phyloP scores from a whole-genome alignment of 2,329 filamentous ascomycete species.

The Cladosporium sp. region DNA sequence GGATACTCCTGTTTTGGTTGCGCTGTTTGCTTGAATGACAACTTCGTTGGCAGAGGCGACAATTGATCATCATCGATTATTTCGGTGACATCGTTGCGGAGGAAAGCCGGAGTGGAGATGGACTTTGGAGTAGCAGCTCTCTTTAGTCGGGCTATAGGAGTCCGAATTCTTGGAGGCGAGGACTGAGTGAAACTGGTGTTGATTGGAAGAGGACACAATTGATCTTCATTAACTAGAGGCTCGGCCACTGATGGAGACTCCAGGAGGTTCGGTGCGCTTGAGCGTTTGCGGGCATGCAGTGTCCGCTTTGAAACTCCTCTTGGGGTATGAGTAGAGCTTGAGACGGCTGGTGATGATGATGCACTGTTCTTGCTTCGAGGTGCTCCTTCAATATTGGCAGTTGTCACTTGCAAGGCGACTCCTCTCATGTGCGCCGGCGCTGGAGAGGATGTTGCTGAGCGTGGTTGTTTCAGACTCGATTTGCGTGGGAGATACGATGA shows the following conservation, averaged over 20 bases:
- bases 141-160: slow-evolving; percentile 3
- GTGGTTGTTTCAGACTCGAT: slow-evolving; percentile 23
- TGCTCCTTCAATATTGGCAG: neutral
- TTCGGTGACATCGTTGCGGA: slow-evolving; percentile 15
- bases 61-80: slow-evolving; percentile 27
- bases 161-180: slow-evolving; percentile 12
- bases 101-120: slow-evolving; percentile 21
- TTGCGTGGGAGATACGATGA: slow-evolving; percentile 22
- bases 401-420: slow-evolving; percentile 31
- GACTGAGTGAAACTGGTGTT: slow-evolving; percentile 27
- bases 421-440: slow-evolving; percentile 26
- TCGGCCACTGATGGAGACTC: neutral
- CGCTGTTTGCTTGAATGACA: slow-evolving; percentile 23
- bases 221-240: slow-evolving; percentile 24
- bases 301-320: slow-evolving; percentile 9
- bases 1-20: slow-evolving; percentile 22
- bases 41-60: slow-evolving; percentile 29
- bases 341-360: slow-evolving; percentile 27
- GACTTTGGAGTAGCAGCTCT: neutral
- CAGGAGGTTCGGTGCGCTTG: slow-evolving; percentile 13
- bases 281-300: slow-evolving; percentile 23
- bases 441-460: slow-evolving; percentile 9
- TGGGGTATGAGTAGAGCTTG: slow-evolving; percentile 23
- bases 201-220: slow-evolving; percentile 29
- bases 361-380: neutral